Evolutionary conservation across 129 eudicot species (phyloP).

Genomic region (Solidago caesia): DNA sequence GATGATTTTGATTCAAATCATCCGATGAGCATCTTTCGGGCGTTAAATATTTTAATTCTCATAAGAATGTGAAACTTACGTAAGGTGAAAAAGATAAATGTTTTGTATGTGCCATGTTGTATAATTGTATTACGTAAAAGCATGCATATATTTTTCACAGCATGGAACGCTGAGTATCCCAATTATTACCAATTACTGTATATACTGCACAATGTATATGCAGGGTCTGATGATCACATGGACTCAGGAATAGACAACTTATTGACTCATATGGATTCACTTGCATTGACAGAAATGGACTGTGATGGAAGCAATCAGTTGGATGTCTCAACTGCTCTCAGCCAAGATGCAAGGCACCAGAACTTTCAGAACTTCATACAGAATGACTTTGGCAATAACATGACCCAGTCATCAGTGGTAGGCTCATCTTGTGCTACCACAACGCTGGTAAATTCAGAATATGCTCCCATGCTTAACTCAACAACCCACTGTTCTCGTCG

Average conservation of each 20-base stretch:
- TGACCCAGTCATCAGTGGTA: slow-evolving; percentile 70
- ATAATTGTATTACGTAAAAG: too few species aligned
- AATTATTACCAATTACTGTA: slow-evolving; percentile 36
- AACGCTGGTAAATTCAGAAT: slow-evolving; percentile 60
- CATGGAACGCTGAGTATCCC: too few species aligned
- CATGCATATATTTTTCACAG: too few species aligned
- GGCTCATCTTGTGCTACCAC: slow-evolving; percentile 82
- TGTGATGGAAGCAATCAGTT: slow-evolving; percentile 51
- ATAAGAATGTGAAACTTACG: too few species aligned
- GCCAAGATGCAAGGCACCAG: slow-evolving; percentile 39
- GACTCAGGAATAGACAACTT: slow-evolving; percentile 48
- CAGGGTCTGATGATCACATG: slow-evolving; percentile 64
- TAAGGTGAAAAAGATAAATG: too few species aligned
- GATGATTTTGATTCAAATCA: too few species aligned
- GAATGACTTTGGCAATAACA: slow-evolving; percentile 56
- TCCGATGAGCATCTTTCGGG: too few species aligned
- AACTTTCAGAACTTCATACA: slow-evolving; percentile 56
- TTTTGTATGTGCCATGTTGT: too few species aligned
- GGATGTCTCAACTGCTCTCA: slow-evolving; percentile 37
- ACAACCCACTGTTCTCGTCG: slow-evolving; percentile 53
- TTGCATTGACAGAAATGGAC: slow-evolving; percentile 91
- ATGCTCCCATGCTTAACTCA: slow-evolving; percentile 73
- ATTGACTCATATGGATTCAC: slow-evolving; percentile 52
- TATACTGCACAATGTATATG: slow-evolving; percentile 41
- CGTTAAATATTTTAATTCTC: too few species aligned